phyloP scores from a whole-genome alignment of 805 yeast genomes.

The Lipomyces spencermartinsiae region DNA sequence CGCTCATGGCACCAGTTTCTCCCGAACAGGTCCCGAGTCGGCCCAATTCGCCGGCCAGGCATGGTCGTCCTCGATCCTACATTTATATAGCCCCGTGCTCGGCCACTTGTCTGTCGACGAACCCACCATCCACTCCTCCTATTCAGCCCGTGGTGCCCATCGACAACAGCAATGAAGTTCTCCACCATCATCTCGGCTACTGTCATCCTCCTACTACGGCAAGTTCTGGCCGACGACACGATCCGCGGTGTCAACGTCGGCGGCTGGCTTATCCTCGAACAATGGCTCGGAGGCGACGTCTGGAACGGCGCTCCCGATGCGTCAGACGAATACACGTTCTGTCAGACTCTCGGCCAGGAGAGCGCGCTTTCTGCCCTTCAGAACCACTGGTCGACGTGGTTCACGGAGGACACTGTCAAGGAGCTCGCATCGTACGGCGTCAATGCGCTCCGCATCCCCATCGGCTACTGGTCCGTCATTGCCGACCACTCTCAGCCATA shows the following conservation, averaged over 20 bases:
- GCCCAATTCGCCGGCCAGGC: too few species aligned
- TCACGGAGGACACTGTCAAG: conserved; percentile 71
- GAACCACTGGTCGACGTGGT: conserved; percentile 80
- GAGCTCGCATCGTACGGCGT: conserved; percentile 66
- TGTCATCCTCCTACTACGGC: neutral
- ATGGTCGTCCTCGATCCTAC: too few species aligned
- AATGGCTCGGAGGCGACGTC: conserved; percentile 60
- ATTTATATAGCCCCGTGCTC: neutral
- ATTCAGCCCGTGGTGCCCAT: too few species aligned
- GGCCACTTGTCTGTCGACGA: too few species aligned
- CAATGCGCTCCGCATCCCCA: conserved; percentile 86
- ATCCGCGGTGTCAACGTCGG: conserved; percentile 68
- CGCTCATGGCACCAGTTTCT: neutral
- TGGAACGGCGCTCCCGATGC: conserved; percentile 67
- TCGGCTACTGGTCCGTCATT: conserved; percentile 91
- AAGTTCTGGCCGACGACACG: neutral
- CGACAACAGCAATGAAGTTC: conserved; percentile 3
- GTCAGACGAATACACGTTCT: conserved; percentile 80
- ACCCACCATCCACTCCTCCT: too few species aligned
- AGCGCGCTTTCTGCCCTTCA: conserved; percentile 59
- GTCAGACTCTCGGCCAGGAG: conserved; percentile 64
- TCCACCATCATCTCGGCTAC: neutral
- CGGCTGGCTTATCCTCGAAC: conserved; percentile 86
- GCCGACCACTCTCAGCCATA: conserved; percentile 73
- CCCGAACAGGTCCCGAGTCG: too few species aligned